Percentiles rank a stretch among this genome's conserved stretches.
These are phyloP conservation scores for Taphrina deformans DNA, from an alignment of 1,139 yeast species.

Conservation along the genomic window DNA sequence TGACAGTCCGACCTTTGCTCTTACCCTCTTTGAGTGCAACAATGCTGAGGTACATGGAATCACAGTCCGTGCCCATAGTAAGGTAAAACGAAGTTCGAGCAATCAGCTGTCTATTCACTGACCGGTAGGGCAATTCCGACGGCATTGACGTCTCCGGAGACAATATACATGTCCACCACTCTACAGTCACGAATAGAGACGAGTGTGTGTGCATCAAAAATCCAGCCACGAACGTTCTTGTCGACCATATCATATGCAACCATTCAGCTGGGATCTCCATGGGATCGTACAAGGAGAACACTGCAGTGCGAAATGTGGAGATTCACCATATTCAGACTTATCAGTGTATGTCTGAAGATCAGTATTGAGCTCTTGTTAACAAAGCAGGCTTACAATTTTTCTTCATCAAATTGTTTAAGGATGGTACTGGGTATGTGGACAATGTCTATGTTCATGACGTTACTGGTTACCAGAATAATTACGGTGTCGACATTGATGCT, in stretches of 20 bases:
- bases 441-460: not conserved
- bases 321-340: conserved; percentile 1
- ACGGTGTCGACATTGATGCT: not conserved
- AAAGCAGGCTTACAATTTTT: not conserved
- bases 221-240: conserved; percentile 1
- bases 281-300: not conserved
- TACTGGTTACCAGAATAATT: not conserved
- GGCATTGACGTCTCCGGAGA: conserved; percentile 16
- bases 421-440: not conserved
- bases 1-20: conserved; percentile 11
- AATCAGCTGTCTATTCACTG: not conserved
- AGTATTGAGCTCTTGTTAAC: not conserved
- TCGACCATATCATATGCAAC: conserved; percentile 5
- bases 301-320: not conserved
- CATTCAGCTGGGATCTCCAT: not conserved
- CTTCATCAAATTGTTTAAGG: not conserved
- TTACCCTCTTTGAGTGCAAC: not conserved
- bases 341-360: not conserved
- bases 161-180: conserved; percentile 4
- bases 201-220: conserved; percentile 7
- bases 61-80: not conserved
- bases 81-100: not conserved
- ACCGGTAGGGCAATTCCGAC: not conserved
- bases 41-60: not conserved
- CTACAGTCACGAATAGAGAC: conserved; percentile 1